Evolutionary conservation across 208 protist species (phyloP), one percentile per base, ranked within the genome.

Genomic region (Wallacemonas sp.): DNA sequence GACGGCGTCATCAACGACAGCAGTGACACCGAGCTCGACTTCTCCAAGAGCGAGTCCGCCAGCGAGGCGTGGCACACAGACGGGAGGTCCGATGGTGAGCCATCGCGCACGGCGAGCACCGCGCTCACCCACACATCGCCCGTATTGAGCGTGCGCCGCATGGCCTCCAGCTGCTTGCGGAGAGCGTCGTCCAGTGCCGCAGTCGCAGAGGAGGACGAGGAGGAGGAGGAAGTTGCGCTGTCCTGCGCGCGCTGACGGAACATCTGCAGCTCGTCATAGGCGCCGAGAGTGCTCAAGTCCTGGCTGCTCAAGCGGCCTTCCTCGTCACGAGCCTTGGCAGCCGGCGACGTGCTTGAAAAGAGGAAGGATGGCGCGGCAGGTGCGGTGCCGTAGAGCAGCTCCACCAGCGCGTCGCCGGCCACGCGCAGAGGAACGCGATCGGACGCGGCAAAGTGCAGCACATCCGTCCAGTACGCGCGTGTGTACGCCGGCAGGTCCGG

Each of bases 221-320:
- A 50, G 48, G 48, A 10, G 22, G 3, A 3, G 26, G 48, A 4
- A 23, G 20, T 33, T n/a, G 8, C n/a, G 52, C 32, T 49, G 31
- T 18, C 20, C 16, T 8, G n/a, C 22, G 31, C 32, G n/a, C 20
- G 31, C 31, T 36, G n/a, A 23, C 52, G 52, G 52, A 59, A 59
- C 26, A 59, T 36, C 29, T 59, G 31, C 31, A 59, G 52, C 52
- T 59, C 29, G 20, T 59, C 52, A 29, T 59, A 59, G 7, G 52
- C 52, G 32, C 31, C n/a, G 5, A 59, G 31, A 8, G 31, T 59
- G 31, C n/a, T 42, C 10, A 39, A 10, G 20, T 59, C 52, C 7
- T 59, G 16, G 52, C 20, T 22, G n/a, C 18, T 59, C 3, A 59
- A 3, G 7, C 28, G 8, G 31, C 32, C 20, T 25, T 12, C 26